Conservation (phyloP, 106 monocot genomes). For the Chionographis japonica region DNA sequence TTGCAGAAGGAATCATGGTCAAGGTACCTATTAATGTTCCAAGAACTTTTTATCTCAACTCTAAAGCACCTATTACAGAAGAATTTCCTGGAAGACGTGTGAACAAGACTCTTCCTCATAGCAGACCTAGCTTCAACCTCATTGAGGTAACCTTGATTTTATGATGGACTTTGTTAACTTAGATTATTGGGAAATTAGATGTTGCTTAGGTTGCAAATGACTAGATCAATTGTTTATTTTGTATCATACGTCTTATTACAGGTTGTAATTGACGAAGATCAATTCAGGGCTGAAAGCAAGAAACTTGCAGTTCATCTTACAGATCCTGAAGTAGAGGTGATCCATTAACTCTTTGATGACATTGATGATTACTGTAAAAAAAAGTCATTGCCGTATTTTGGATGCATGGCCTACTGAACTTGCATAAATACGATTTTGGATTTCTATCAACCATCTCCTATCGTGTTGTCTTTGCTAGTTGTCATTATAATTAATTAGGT, state of each 20-base stretch:
- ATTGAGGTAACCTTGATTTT: constrained; percentile 60
- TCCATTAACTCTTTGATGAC: neutral
- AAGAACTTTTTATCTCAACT: constrained; percentile 87
- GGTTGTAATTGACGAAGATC: constrained; percentile 74
- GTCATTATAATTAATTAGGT: no score
- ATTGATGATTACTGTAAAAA: neutral
- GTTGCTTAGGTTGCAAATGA: neutral
- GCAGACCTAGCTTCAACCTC: constrained; percentile 71
- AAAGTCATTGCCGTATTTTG: neutral
- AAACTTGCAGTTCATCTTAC: constrained; percentile 84
- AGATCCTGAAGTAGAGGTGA: constrained; percentile 95
- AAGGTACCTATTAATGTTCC: constrained; percentile 72
- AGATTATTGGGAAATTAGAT: neutral
- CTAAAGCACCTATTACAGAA: constrained; percentile 73
- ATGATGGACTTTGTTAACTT: neutral
- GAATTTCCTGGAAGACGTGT: constrained; percentile 91
- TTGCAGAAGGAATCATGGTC: constrained; percentile 77
- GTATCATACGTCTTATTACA: constrained; percentile 6
- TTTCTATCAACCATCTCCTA: no score
- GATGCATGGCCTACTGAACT: neutral
- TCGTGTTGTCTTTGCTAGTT: no score
- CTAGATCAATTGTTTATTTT: neutral
- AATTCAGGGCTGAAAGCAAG: constrained; percentile 77
- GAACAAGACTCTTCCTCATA: constrained; percentile 93
- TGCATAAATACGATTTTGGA: no score